A percentile compares a stretch with the other conserved stretches of the same genome.
These are phyloP conservation scores for Circinella minor DNA, from an alignment of 371 early-diverging fungal species.

Conservation along the genomic window DNA sequence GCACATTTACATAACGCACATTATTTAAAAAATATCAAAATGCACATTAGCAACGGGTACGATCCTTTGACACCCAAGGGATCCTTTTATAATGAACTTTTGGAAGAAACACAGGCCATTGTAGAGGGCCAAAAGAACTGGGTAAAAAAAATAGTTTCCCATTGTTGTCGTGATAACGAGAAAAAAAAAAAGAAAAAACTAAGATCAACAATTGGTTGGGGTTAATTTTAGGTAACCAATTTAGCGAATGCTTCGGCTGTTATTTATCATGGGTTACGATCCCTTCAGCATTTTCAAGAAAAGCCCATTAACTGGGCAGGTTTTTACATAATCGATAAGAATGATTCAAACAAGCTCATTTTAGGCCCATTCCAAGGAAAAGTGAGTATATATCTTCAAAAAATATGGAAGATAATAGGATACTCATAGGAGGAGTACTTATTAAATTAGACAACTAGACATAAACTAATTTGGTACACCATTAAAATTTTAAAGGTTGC, in stretches of 20 bases:
- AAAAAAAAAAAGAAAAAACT: no score
- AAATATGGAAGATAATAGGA: no score
- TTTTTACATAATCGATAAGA: slow-evolving; percentile 77
- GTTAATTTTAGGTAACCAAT: slow-evolving; percentile 63
- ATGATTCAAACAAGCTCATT: slow-evolving; percentile 52
- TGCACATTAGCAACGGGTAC: slow-evolving; percentile 2
- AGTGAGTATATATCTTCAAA: slow-evolving; percentile 24
- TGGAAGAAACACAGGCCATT: slow-evolving; percentile 40
- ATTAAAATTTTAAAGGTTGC: slow-evolving; percentile 55
- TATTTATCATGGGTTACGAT: slow-evolving; percentile 76
- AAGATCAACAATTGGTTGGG: not conserved
- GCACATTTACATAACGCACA: no score
- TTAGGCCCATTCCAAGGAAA: slow-evolving; percentile 95
- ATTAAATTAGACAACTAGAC: no score
- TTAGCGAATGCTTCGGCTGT: slow-evolving; percentile 83
- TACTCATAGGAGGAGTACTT: no score
- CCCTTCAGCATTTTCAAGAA: slow-evolving; percentile 58
- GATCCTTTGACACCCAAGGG: slow-evolving; percentile 31
- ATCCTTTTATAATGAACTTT: slow-evolving; percentile 56
- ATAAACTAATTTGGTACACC: no score
- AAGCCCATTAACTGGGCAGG: slow-evolving; percentile 93
- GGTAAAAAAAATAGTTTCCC: slow-evolving; percentile 26
- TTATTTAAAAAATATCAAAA: not conserved
- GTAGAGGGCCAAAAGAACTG: slow-evolving; percentile 59
- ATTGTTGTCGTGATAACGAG: no score